A percentile compares a stretch with the other conserved stretches of the same genome.
phyloP scores from a whole-genome alignment of 345 rosid species.

The Nasturtium officinale region DNA sequence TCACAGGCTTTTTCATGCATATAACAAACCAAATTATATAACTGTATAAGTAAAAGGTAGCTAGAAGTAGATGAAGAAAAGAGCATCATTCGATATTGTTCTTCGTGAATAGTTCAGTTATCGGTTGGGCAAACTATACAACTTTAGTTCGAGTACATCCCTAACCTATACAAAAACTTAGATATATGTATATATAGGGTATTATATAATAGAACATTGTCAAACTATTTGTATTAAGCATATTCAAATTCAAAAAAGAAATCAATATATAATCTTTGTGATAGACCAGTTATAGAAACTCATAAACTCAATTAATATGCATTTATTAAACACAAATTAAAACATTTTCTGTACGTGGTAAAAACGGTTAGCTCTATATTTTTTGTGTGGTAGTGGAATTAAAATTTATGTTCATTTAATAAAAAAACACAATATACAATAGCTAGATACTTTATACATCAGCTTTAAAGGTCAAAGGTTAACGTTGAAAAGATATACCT shows the following conservation, averaged over 20 bases:
- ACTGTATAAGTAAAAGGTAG: background rate
- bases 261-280: background rate
- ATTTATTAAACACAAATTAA: background rate
- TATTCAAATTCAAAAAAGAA: background rate
- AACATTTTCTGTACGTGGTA: too few species aligned
- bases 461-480: constrained; percentile 22
- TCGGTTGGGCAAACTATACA: background rate
- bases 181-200: background rate
- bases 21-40: background rate
- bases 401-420: background rate
- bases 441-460: constrained; percentile 7
- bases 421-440: background rate
- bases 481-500: constrained; percentile 9
- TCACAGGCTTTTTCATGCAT: constrained; percentile 9
- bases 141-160: background rate
- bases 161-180: background rate
- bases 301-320: background rate
- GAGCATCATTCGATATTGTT: background rate
- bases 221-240: background rate
- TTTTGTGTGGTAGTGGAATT: background rate
- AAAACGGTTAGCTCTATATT: too few species aligned
- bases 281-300: background rate
- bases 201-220: background rate
- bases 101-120: constrained; percentile 15
- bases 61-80: background rate